A percentile compares a stretch with the other conserved stretches of the same genome.
Evolutionary conservation across 441 rosid genomes (phyloP).

Genomic region (Erodium texanum): DNA sequence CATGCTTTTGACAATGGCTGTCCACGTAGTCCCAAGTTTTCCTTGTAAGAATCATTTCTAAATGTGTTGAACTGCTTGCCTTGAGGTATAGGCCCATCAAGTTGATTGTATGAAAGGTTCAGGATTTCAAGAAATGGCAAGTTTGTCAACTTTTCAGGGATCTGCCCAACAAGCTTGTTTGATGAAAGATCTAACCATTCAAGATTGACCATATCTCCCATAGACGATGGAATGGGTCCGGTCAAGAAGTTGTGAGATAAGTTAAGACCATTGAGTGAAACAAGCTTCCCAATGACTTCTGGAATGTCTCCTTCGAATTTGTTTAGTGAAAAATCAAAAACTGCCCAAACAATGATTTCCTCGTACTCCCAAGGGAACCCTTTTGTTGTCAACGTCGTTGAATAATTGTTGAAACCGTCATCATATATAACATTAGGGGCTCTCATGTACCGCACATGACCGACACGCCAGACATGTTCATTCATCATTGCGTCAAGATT

Average conservation of each 20-base stretch:
- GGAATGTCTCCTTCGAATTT: conserved; percentile 18
- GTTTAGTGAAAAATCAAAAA: neutral
- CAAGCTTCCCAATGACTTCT: conserved; percentile 11
- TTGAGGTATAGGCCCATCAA: no score
- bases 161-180: conserved; percentile 13
- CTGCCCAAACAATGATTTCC: neutral
- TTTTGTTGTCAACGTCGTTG: neutral
- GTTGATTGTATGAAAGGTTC: neutral
- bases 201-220: neutral
- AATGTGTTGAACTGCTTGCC: conserved; percentile 19
- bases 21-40: conserved; percentile 19
- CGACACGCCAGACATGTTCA: no score
- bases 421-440: no score
- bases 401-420: neutral
- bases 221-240: no score
- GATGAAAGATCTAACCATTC: conserved; percentile 7
- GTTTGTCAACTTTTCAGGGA: conserved; percentile 17
- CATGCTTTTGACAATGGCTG: conserved; percentile 8
- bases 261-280: no score
- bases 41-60: conserved; percentile 7
- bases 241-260: no score
- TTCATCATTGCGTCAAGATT: neutral
- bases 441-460: no score
- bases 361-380: neutral
- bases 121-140: conserved; percentile 17